Base-by-base conservation (phyloP, 352 stramenopile species). In the Pythium biforme region DNA sequence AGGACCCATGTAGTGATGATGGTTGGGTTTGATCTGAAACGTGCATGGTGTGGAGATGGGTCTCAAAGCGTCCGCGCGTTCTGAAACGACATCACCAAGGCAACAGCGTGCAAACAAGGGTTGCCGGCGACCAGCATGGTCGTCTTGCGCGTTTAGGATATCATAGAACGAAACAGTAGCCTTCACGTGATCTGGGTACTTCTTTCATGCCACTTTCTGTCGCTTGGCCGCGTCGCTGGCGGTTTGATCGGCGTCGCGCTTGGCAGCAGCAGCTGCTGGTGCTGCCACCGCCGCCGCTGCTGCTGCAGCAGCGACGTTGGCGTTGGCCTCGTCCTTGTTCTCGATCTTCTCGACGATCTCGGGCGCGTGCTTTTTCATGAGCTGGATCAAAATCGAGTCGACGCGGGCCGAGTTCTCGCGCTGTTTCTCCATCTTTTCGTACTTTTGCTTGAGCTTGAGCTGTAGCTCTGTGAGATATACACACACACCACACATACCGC, bases 321-420 rank as follows among this genome's bases (percentile, higher is more conserved):
- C 26, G 26, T 31, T 48, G 34, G 39, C 52, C 6, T 70, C 64
- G 19, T 86, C 74, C 23, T 77, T 80, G 41, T 57, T 73, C 45
- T 89, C 81, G 43, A 90, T 57, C 65, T 90, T 92, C 59, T 90
- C 79, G 10, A 83, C 79, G 55, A 94, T 91, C 56, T 94, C 86
- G 0, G 86, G 86, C n/a, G 83, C 83, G 55, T 94, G 81, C 66
- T 90, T 91, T 57, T 93, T 93, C 78, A 93, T 90, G 25, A 95
- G 70, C 31, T 89, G 81, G 48, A 95, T 86, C 52, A 95, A 62
- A 52, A 95, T 95, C 17, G 78, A 77, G 64, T 94, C 83, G 8
- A 94, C 80, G 29, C 83, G 80, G 23, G 86, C 82, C 62, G 82
- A 90, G 68, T 92, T 89, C 66, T 93, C 83, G 64, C 82, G 80